These are phyloP conservation scores for Mollisiaceae sp. DNA, from an alignment of 2,329 filamentous ascomycete species.

Conservation along the genomic window DNA sequence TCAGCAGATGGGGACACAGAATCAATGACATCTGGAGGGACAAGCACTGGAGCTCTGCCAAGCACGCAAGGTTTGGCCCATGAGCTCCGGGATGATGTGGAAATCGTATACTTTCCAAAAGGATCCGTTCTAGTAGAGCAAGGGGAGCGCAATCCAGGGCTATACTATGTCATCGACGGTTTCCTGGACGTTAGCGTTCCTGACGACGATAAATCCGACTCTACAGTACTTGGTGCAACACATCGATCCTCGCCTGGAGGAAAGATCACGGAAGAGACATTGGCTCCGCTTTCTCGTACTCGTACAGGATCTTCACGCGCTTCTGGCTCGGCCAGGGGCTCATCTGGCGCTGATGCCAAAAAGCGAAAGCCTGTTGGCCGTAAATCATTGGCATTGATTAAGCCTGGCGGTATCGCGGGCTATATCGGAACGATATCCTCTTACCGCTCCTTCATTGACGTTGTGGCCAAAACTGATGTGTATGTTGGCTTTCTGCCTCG, in stretches of 20 bases:
- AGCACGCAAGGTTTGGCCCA: slow-evolving; percentile 71
- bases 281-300: slow-evolving; percentile 52
- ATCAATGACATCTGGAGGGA: slow-evolving; percentile 75
- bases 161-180: slow-evolving; percentile 98
- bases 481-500: slow-evolving; percentile 95
- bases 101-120: slow-evolving; percentile 97
- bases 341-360: slow-evolving; percentile 40
- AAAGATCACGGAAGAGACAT: slow-evolving; percentile 43
- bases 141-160: slow-evolving; percentile 91
- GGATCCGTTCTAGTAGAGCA: slow-evolving; percentile 94
- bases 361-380: slow-evolving; percentile 57
- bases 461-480: slow-evolving; percentile 96
- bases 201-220: slow-evolving; percentile 51
- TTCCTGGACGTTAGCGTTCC: slow-evolving; percentile 95
- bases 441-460: slow-evolving; percentile 94
- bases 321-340: slow-evolving; percentile 35
- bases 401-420: slow-evolving; percentile 90
- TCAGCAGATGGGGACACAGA: slow-evolving; percentile 84
- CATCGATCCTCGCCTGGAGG: slow-evolving; percentile 30
- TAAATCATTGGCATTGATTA: slow-evolving; percentile 85
- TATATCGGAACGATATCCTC: slow-evolving; percentile 95
- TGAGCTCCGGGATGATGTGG: slow-evolving; percentile 88
- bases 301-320: slow-evolving; percentile 48
- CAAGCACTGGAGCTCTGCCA: slow-evolving; percentile 61
- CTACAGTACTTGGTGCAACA: slow-evolving; percentile 38